A percentile compares a stretch with the other conserved stretches of the same genome.
These are phyloP conservation scores for Whalleya microplaca DNA, from an alignment of 2,329 filamentous ascomycete genomes.

Conservation along the genomic window DNA sequence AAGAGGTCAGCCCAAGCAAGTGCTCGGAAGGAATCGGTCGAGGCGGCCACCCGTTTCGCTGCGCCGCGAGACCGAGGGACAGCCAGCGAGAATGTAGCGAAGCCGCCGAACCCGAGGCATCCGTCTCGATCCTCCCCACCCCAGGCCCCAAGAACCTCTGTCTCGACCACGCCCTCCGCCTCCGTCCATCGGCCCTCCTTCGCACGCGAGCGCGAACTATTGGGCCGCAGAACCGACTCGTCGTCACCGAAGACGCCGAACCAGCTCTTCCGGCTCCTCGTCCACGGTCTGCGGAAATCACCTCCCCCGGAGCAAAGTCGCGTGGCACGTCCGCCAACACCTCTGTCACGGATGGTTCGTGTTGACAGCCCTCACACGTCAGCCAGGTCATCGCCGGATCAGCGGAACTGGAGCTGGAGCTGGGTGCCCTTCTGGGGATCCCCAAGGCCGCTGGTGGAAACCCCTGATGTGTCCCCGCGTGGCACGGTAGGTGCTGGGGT, in stretches of 20 bases:
- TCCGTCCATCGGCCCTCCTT: slow-evolving; percentile 4
- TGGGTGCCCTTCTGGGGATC: slow-evolving; percentile 20
- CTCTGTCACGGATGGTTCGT: slow-evolving; percentile 1
- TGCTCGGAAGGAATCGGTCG: neutral
- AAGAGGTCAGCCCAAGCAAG: neutral
- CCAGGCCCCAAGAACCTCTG: slow-evolving; percentile 2
- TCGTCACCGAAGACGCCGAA: slow-evolving; percentile 11
- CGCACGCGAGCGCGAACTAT: too few relatives aligned
- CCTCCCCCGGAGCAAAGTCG: slow-evolving; percentile 10
- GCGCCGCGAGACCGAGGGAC: neutral
- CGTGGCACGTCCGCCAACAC: slow-evolving; percentile 4
- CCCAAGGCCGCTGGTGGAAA: slow-evolving; percentile 3
- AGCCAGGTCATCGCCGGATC: neutral
- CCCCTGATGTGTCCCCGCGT: neutral
- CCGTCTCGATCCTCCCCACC: too few relatives aligned
- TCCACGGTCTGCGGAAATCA: slow-evolving; percentile 5
- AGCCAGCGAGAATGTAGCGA: neutral
- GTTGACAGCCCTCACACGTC: slow-evolving; percentile 1
- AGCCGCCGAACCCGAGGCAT: too few relatives aligned
- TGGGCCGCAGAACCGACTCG: slow-evolving; percentile 4
- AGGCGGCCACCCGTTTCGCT: neutral
- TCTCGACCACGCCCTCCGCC: slow-evolving; percentile 10
- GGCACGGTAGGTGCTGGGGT: neutral
- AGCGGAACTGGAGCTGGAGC: neutral
- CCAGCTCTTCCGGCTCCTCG: slow-evolving; percentile 14